These are phyloP conservation scores for Fomitopsis schrenkii DNA, from an alignment of 1,284 basidiomycete genomes.

Conservation along the genomic window DNA sequence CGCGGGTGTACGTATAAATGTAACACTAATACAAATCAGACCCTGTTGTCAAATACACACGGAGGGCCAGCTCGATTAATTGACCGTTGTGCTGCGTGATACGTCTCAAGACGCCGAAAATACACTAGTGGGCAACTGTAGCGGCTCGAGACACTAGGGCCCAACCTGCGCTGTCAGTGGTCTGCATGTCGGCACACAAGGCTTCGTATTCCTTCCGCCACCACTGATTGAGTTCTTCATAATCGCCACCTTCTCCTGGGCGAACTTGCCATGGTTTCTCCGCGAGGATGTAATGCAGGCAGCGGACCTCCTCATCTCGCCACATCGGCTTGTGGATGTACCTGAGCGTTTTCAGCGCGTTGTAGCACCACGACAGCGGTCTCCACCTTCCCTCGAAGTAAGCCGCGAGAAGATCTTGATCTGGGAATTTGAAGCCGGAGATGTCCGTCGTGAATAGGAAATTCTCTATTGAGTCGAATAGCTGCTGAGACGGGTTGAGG, in stretches of 20 bases:
- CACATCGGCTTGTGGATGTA: conserved; percentile 68
- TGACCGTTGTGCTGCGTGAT: not conserved
- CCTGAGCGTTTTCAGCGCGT: conserved; percentile 79
- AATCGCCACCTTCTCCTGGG: conserved; percentile 32
- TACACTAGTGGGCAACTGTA: conserved; percentile 36
- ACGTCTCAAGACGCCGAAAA: not conserved
- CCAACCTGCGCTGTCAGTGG: conserved; percentile 45
- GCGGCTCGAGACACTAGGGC: conserved; percentile 38
- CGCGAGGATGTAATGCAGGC: conserved; percentile 70
- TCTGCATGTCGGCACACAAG: conserved; percentile 44
- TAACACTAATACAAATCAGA: not conserved
- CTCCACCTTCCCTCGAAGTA: conserved; percentile 76
- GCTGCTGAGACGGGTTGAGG: conserved; percentile 66
- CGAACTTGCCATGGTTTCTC: conserved; percentile 73
- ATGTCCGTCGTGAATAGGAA: conserved; percentile 70
- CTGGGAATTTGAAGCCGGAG: conserved; percentile 76
- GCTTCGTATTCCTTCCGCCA: conserved; percentile 73
- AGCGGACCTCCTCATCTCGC: conserved; percentile 74
- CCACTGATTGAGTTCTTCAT: conserved; percentile 57
- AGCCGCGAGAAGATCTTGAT: conserved; percentile 87
- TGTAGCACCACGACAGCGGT: conserved; percentile 79
- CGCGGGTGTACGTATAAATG: not conserved
- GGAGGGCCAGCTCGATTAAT: not conserved
- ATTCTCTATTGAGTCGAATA: conserved; percentile 49
- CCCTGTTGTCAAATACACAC: not conserved